A percentile compares a stretch with the other conserved stretches of the same genome.
Evolutionary conservation across 257 asterid species (phyloP).

Genomic region (Echium plantagineum): DNA sequence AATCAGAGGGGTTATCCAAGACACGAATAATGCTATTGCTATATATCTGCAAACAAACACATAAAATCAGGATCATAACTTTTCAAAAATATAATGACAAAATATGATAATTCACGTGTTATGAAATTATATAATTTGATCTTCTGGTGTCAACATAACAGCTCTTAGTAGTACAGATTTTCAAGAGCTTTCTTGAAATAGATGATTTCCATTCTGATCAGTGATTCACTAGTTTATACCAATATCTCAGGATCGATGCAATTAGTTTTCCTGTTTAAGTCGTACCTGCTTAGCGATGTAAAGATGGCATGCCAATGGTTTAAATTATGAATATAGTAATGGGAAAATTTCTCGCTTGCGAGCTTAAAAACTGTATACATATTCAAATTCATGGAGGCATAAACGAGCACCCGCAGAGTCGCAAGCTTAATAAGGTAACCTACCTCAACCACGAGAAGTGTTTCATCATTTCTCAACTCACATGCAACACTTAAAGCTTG

Average conservation of each 20-base stretch:
- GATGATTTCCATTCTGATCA: background rate
- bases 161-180: background rate
- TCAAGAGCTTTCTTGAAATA: too few relatives aligned
- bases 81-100: slow-evolving; percentile 10
- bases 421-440: slow-evolving; percentile 11
- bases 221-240: background rate
- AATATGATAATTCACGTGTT: background rate
- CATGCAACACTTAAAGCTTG: slow-evolving; percentile 37
- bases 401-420: slow-evolving; percentile 2
- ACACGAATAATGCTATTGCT: slow-evolving; percentile 23
- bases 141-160: background rate
- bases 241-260: background rate
- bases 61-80: slow-evolving; percentile 11
- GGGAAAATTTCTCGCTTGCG: background rate
- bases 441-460: slow-evolving; percentile 52
- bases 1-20: slow-evolving; percentile 35
- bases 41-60: slow-evolving; percentile 37
- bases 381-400: background rate
- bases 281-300: background rate
- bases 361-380: background rate
- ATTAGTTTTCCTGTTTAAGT: background rate
- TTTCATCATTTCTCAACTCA: slow-evolving; percentile 45
- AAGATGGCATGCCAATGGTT: background rate
- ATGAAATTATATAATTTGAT: background rate
- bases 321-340: too few relatives aligned